Evolutionary conservation across 228 moss, liverwort and hornwort species (phyloP).

Genomic region (Sphagnum fallax): DNA sequence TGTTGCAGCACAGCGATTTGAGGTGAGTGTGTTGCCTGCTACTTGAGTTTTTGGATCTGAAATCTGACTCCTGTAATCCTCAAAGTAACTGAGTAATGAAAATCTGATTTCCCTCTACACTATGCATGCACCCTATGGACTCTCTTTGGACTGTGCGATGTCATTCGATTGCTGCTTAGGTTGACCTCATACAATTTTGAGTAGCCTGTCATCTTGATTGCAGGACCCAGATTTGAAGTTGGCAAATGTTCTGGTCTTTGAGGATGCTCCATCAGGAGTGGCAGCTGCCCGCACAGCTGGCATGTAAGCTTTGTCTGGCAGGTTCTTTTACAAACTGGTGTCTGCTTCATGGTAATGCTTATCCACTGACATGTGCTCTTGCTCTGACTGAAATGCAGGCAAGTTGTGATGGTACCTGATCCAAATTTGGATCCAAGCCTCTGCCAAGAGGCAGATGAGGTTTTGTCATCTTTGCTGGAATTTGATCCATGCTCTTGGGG

Average conservation of each 20-base stretch:
- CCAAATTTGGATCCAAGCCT: conserved; percentile 50
- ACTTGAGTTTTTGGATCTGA: background rate
- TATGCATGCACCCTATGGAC: too few species aligned
- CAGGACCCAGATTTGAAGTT: conserved; percentile 58
- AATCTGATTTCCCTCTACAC: too few species aligned
- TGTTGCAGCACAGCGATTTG: conserved; percentile 57
- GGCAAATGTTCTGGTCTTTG: conserved; percentile 71
- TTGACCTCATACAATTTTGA: too few species aligned
- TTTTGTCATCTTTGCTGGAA: conserved; percentile 64
- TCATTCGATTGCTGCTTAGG: too few species aligned
- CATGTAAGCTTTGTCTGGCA: conserved; percentile 48
- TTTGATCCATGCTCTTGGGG: conserved; percentile 76
- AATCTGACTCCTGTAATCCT: background rate
- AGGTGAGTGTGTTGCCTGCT: conserved; percentile 19
- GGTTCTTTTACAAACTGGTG: background rate
- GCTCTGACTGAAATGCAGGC: conserved; percentile 35
- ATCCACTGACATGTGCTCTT: background rate
- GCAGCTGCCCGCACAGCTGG: conserved; percentile 79
- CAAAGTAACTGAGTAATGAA: too few species aligned
- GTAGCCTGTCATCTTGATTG: background rate
- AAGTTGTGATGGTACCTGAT: conserved; percentile 92
- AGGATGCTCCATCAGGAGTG: conserved; percentile 91
- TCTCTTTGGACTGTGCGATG: too few species aligned
- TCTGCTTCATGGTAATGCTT: background rate
- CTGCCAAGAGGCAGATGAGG: conserved; percentile 71